Base-by-base conservation (phyloP, 2,329 filamentous ascomycete genomes). In the Cytospora leucostoma region DNA sequence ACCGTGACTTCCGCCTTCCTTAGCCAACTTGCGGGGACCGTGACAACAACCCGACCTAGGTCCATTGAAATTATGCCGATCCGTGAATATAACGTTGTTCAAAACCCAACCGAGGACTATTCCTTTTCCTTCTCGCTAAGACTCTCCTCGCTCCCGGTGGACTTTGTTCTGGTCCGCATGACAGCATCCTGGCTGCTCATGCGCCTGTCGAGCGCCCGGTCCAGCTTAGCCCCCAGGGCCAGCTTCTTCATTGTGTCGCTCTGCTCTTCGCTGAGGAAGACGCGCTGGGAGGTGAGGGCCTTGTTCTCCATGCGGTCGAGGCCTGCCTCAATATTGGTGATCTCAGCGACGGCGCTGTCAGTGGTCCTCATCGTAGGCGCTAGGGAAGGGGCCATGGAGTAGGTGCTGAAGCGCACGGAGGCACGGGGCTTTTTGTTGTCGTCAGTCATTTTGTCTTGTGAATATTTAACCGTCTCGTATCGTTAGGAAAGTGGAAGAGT, bases 261-360 rank as follows among this genome's bases (percentile, higher is more conserved):
- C 82, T 96, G 96, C 76, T 94, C 88, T 67, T 89, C 86, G 74
- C 82, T 90, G 67, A 93, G 86, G 62, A 87, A 82, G 72, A 93
- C 93, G 70, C 93, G 89, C 80, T 97, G 93, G 71, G 89, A 86
- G 70, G 86, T 80, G 34, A 97, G 87, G 56, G 90, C 90, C 78
- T 92, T 92, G 82, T 96, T 95, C 77, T 96, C 91, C 79, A 97
- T 90, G 72, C 93, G 91, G 71, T 92, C 88, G 67, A 97, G 86
- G 65, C 90, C 89, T 66, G 88, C 86, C 70, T 91, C 89, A 75
- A 95, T 92, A 69, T 91, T 86, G 75, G 78, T 78, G 70, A 87
- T 85, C 74, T 86, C 84, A 69, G 82, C 81, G 56, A 80, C 78
- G 55, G 79, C 82, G 52, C 83, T 84, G 74, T 86, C 83, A 68